phyloP scores from a whole-genome alignment of 2,329 filamentous ascomycete genomes.

The Cladophialophora carrionii region DNA sequence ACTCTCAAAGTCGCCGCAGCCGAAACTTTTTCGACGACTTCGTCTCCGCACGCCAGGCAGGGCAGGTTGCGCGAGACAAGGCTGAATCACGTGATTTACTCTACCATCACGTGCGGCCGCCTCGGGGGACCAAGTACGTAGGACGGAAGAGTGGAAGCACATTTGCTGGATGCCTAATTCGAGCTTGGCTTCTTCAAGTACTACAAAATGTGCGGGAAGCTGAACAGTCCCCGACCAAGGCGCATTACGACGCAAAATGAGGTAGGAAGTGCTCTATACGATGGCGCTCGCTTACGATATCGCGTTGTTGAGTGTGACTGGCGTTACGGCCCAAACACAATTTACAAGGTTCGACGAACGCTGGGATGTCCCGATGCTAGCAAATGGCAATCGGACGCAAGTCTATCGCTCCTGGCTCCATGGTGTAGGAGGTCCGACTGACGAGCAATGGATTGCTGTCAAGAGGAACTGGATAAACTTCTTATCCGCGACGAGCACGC shows the following conservation, averaged over 20 bases:
- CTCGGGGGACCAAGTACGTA: too few relatives aligned
- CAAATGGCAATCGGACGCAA: not conserved
- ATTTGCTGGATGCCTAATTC: not conserved
- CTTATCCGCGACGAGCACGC: not conserved
- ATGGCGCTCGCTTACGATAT: not conserved
- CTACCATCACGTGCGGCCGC: not conserved
- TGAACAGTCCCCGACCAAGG: not conserved
- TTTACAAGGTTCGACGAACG: not conserved
- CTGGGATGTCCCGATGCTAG: not conserved
- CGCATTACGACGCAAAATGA: not conserved
- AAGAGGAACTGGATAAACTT: constrained; percentile 1
- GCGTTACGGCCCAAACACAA: not conserved
- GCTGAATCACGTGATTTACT: not conserved
- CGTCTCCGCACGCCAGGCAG: not conserved
- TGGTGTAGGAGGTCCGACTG: not conserved
- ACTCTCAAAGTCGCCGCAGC: constrained; percentile 10
- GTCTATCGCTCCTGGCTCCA: not conserved
- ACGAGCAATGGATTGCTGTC: not conserved
- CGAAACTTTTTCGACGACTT: constrained; percentile 6
- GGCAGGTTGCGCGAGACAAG: not conserved
- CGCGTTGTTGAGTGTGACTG: not conserved
- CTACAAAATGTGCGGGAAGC: not conserved
- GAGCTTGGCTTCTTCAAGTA: not conserved
- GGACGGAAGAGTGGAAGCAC: too few relatives aligned
- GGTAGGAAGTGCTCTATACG: too few relatives aligned